Conservation (phyloP, 2,329 filamentous ascomycete species). For the Penicillium fuscoglaucum region DNA sequence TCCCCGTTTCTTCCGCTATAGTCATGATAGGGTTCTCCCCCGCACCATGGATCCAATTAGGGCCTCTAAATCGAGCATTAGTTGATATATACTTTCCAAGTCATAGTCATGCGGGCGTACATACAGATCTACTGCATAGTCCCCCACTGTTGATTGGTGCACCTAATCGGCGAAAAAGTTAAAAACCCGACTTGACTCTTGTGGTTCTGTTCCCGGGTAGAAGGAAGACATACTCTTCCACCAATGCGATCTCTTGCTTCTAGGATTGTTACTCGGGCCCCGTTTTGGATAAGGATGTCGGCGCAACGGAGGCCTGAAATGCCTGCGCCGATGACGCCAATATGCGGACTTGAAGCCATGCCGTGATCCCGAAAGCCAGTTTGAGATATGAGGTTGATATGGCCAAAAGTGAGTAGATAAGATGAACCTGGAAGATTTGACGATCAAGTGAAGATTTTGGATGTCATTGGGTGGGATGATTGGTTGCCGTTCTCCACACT, state of each 20-base stretch:
- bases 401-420: conserved; percentile 7
- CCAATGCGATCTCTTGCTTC: conserved; percentile 61
- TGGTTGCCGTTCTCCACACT: conserved; percentile 15
- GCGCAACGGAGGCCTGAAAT: conserved; percentile 61
- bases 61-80: conserved; percentile 47
- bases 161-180: conserved; percentile 40
- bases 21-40: conserved; percentile 59
- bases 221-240: conserved; percentile 51
- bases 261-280: conserved; percentile 59
- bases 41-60: conserved; percentile 67
- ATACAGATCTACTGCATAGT: conserved; percentile 59
- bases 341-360: conserved; percentile 47
- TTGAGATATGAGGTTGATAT: conserved; percentile 2
- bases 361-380: background rate
- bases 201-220: background rate
- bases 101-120: conserved; percentile 20
- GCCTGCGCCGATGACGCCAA: conserved; percentile 63
- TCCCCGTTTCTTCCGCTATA: conserved; percentile 56
- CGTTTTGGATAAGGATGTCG: conserved; percentile 57
- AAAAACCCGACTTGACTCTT: background rate
- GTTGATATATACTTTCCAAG: background rate
- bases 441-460: background rate
- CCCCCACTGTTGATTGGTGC: conserved; percentile 50
- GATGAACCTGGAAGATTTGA: background rate
- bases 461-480: conserved; percentile 17